Evolutionary conservation across 2,329 filamentous ascomycete species (phyloP), one percentile per base, ranked within the genome.

Genomic region (Cyanodermella asteris): DNA sequence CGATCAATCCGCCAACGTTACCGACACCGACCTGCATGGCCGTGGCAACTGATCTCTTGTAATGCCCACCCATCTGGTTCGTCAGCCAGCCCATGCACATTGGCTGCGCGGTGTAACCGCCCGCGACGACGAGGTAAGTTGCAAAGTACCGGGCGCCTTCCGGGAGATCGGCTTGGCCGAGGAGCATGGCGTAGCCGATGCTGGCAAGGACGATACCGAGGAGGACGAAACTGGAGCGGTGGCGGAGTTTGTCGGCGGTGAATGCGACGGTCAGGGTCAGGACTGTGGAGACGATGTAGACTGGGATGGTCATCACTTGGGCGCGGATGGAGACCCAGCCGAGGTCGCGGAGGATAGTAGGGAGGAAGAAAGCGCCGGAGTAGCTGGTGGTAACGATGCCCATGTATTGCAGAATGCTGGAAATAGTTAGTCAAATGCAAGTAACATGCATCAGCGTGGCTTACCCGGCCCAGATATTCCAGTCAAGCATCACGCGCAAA

Each of bases 201-300:
- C 55, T 55, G 7, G 59, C 53, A 25, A 67, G 45, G 13, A 44
- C 32, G 24, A 56, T 53, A 7, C 61, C 61, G 3, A 44, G 35
- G 9, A 68, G 49, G 18, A 59, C 57, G 44, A 67, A 69, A 7
- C 46, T 45, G 31, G 57, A 67, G 0, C 64, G 57, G 30, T 58
- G 55, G 20, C 50, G 55, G 4, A 57, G 39, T 1, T 49, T 42
- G 34, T 69, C 63, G 2, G 60, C 61, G 5, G 48, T 35, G 35
- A 51, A 56, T 1, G 61, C 56, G 14, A 49, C 49, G 1, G 56
- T 24, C 0, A 72, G 47, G 3, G 63, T 55, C 1, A 66, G 38
- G 4, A 65, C 61, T 24, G 72, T 66, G 9, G 75, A 72, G 1
- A 65, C 59, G 39, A 72, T 59, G 41, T 64, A 61, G 33, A 70